Evolutionary conservation across 345 rosid genomes (phyloP).

Genomic region (Populus tremula): DNA sequence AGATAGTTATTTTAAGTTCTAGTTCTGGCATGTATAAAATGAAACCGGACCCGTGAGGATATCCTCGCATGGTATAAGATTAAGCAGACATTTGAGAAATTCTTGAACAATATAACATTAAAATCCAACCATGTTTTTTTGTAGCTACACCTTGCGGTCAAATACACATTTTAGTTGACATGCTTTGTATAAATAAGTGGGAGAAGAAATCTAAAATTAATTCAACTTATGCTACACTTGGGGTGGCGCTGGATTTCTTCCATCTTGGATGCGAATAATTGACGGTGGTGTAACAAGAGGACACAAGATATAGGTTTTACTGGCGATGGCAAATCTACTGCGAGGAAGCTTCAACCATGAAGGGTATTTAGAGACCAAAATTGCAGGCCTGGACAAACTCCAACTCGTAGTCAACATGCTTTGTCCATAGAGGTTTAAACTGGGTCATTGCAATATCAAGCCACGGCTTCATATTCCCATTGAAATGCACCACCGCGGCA

Average conservation of each 20-base stretch:
- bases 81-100: not conserved
- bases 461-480: constrained; percentile 99
- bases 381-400: constrained; percentile 94
- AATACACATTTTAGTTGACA: constrained; percentile 13
- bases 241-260: not conserved
- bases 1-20: too few relatives aligned
- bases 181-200: constrained; percentile 1
- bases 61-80: not conserved
- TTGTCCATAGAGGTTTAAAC: constrained; percentile 86
- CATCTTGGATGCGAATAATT: not conserved
- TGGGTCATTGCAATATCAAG: constrained; percentile 96
- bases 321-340: not conserved
- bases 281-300: constrained; percentile 2
- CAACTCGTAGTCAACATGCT: constrained; percentile 75
- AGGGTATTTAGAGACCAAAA: constrained; percentile 51
- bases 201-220: constrained; percentile 2
- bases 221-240: constrained; percentile 6
- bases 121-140: not conserved
- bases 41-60: too few relatives aligned
- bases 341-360: not conserved
- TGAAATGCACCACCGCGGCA: constrained; percentile 94
- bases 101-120: not conserved
- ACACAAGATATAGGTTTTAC: not conserved
- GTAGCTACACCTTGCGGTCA: constrained; percentile 3
- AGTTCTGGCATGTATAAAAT: too few relatives aligned